A percentile compares a stretch with the other conserved stretches of the same genome.
These are phyloP conservation scores for Cytauxzoon felis DNA, from an alignment of 169 alveolate genomes.

Conservation along the genomic window DNA sequence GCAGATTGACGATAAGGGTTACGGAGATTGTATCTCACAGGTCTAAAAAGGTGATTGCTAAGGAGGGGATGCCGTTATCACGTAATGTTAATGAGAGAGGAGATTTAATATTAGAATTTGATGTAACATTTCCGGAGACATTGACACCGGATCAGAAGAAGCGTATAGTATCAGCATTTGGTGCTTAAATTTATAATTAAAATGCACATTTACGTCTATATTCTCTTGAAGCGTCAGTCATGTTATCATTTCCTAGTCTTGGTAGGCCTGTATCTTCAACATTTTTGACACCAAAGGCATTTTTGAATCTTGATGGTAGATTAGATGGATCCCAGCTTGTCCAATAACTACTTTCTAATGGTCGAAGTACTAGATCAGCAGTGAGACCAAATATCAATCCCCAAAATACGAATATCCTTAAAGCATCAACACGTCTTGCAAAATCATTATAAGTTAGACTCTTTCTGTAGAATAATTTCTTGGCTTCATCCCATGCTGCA, in stretches of 20 bases:
- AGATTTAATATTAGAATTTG: constrained; percentile 79
- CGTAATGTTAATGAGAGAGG: constrained; percentile 74
- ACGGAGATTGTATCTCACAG: constrained; percentile 78
- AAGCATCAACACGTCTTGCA: constrained; percentile 66
- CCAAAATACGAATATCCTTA: constrained; percentile 66
- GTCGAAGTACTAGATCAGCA: constrained; percentile 57
- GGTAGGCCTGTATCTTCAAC: not conserved
- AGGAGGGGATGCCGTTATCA: constrained; percentile 81
- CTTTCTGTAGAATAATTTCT: constrained; percentile 55
- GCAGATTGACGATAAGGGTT: constrained; percentile 74
- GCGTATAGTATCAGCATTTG: constrained; percentile 51
- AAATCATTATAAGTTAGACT: constrained; percentile 62
- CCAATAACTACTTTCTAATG: constrained; percentile 69
- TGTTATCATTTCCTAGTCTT: constrained; percentile 27
- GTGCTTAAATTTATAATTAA: not conserved
- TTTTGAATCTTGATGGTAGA: constrained; percentile 36
- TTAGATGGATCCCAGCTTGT: constrained; percentile 36
- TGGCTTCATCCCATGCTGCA: constrained; percentile 64
- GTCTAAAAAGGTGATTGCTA: constrained; percentile 73
- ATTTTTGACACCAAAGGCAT: not conserved
- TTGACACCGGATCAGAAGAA: constrained; percentile 76
- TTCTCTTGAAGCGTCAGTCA: constrained; percentile 60
- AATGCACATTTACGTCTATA: constrained; percentile 43
- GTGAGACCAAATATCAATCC: constrained; percentile 61
- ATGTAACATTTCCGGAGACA: constrained; percentile 74